A percentile compares a stretch with the other conserved stretches of the same genome.
Conservation (phyloP, 2,329 filamentous ascomycete species). For the Coniochaeta sp. region DNA sequence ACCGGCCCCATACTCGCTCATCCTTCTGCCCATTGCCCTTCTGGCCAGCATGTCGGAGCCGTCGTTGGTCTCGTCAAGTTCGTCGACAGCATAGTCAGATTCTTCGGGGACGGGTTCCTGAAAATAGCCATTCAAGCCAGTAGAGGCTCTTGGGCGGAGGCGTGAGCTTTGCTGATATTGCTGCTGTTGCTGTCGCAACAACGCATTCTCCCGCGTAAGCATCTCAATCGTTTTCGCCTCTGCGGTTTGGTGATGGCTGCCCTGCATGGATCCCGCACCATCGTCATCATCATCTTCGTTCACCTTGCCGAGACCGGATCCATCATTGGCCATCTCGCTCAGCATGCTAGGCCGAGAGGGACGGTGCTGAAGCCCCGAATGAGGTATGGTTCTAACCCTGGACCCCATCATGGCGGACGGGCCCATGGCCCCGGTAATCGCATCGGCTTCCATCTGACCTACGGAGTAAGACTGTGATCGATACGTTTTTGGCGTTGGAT, state of each 20-base stretch:
- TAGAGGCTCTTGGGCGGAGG: conserved; percentile 51
- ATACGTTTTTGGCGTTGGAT: conserved; percentile 87
- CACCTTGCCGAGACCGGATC: conserved; percentile 57
- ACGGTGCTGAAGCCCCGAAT: conserved; percentile 69
- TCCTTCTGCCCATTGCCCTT: conserved; percentile 39
- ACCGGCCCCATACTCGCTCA: conserved; percentile 48
- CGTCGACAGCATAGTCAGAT: conserved; percentile 66
- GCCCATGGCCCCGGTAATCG: conserved; percentile 30
- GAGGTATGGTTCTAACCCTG: conserved; percentile 45
- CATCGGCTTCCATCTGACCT: conserved; percentile 74
- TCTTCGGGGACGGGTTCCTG: conserved; percentile 56
- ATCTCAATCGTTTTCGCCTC: conserved; percentile 59
- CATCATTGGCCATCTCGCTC: conserved; percentile 62
- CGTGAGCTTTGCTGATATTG: conserved; percentile 44
- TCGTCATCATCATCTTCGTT: conserved; percentile 58
- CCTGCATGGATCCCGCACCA: conserved; percentile 48
- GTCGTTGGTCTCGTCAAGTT: conserved; percentile 57
- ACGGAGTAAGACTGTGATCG: conserved; percentile 96
- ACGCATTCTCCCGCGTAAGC: conserved; percentile 54
- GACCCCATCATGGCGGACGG: conserved; percentile 41
- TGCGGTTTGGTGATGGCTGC: conserved; percentile 43
- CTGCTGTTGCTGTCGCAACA: conserved; percentile 53
- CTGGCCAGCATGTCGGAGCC: conserved; percentile 36
- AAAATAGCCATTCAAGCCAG: conserved; percentile 50
- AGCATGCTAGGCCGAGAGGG: conserved; percentile 73